A percentile compares a stretch with the other conserved stretches of the same genome.
Conservation (phyloP, 2,329 filamentous ascomycete genomes). For the Neofusicoccum umdonicola region DNA sequence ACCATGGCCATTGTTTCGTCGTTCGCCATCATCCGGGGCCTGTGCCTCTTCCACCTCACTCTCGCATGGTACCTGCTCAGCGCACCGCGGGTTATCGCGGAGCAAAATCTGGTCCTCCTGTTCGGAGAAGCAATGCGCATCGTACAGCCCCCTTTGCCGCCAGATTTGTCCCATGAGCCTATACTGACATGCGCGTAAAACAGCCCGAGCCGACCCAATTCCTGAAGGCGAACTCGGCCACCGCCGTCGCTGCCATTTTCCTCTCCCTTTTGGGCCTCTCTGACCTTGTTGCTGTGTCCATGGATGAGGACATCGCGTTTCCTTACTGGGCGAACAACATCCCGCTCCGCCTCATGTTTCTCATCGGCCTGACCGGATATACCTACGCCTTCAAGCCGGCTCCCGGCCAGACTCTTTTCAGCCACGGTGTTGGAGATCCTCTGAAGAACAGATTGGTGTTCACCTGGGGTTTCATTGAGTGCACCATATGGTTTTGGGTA, state of each 20-base stretch:
- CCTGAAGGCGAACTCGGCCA: constrained; percentile 65
- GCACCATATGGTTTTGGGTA: constrained; percentile 84
- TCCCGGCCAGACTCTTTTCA: constrained; percentile 36
- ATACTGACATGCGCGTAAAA: constrained; percentile 14
- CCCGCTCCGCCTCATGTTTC: constrained; percentile 64
- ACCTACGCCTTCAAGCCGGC: constrained; percentile 60
- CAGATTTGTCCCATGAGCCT: background rate
- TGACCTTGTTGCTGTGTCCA: constrained; percentile 47
- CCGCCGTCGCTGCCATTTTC: constrained; percentile 66
- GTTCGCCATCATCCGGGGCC: constrained; percentile 73
- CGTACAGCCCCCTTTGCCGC: constrained; percentile 50
- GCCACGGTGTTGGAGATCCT: constrained; percentile 1
- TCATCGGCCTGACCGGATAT: constrained; percentile 62
- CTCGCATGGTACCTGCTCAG: constrained; percentile 81
- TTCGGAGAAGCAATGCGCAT: constrained; percentile 81
- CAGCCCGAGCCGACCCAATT: constrained; percentile 68
- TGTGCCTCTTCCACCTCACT: constrained; percentile 82
- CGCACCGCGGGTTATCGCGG: constrained; percentile 67
- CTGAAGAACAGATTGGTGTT: constrained; percentile 85
- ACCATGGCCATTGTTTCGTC: constrained; percentile 79
- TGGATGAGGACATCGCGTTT: constrained; percentile 43
- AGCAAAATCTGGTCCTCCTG: constrained; percentile 77
- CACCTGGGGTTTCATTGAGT: constrained; percentile 79
- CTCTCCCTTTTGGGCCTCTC: constrained; percentile 58
- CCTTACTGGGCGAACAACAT: constrained; percentile 52